Percentiles rank a stretch among this genome's conserved stretches.
These are phyloP conservation scores for Auriscalpium microsporum DNA, from an alignment of 768 basidiomycete species.

Conservation along the genomic window DNA sequence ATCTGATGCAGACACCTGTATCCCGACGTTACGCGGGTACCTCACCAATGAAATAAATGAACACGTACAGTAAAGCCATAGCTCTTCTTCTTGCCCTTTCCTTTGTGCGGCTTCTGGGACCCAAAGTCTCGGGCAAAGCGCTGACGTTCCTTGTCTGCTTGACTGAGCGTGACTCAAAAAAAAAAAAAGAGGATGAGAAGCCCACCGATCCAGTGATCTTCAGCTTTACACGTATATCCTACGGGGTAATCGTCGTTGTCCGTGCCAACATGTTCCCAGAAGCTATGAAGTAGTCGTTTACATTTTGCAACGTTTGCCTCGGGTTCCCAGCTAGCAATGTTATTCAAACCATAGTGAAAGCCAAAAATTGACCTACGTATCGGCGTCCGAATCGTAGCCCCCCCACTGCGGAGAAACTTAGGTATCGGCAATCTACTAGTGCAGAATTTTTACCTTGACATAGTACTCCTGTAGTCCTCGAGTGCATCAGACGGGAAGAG, in stretches of 20 bases:
- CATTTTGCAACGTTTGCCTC: slow-evolving; percentile 49
- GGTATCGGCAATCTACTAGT: not conserved
- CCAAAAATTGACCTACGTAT: slow-evolving; percentile 36
- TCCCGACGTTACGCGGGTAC: not conserved
- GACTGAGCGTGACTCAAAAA: not conserved
- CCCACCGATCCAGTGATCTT: slow-evolving; percentile 47
- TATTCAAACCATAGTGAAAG: not conserved
- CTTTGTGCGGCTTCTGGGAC: not conserved
- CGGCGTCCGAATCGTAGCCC: slow-evolving; percentile 45
- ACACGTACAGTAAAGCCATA: not conserved
- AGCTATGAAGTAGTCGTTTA: slow-evolving; percentile 49
- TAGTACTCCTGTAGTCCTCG: slow-evolving; percentile 43
- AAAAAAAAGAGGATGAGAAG: not conserved
- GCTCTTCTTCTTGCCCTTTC: not conserved
- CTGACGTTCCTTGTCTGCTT: slow-evolving; percentile 32
- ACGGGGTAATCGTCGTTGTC: slow-evolving; percentile 47
- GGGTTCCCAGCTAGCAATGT: slow-evolving; percentile 59
- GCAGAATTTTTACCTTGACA: slow-evolving; percentile 44
- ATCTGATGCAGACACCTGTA: not conserved
- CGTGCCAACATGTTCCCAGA: slow-evolving; percentile 45
- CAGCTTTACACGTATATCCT: slow-evolving; percentile 25
- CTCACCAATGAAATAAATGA: not conserved
- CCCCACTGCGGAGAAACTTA: slow-evolving; percentile 45
- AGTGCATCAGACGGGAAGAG: not conserved
- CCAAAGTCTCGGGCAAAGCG: slow-evolving; percentile 19